Percentiles rank a stretch among this genome's conserved stretches.
phyloP scores from a whole-genome alignment of 1,284 basidiomycete genomes.

The Moesziomyces antarcticus region DNA sequence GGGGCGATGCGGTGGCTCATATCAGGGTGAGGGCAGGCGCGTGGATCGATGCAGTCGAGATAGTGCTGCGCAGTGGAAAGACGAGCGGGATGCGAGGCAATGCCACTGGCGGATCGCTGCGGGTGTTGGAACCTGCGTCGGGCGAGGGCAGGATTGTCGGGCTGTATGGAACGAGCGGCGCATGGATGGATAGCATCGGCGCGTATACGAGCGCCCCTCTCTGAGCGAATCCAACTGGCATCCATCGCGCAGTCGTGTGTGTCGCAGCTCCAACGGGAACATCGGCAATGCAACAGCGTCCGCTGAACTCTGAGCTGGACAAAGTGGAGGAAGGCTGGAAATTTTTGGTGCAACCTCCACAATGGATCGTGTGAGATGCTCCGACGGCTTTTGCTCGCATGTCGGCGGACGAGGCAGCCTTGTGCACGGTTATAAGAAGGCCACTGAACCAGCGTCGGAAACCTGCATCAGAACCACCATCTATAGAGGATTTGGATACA shows the following conservation, averaged over 20 bases:
- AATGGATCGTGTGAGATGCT: too few relatives aligned
- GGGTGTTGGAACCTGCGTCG: constrained; percentile 28
- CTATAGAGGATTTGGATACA: not conserved
- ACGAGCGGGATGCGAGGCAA: constrained; percentile 42
- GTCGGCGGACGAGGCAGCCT: too few relatives aligned
- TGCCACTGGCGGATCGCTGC: constrained; percentile 22
- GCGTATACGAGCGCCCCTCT: constrained; percentile 10
- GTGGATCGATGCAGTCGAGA: constrained; percentile 49
- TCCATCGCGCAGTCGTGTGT: too few relatives aligned
- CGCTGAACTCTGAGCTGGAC: too few relatives aligned
- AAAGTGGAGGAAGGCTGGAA: too few relatives aligned
- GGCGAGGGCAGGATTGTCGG: constrained; percentile 27
- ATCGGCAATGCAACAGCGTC: too few relatives aligned
- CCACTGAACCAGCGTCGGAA: too few relatives aligned
- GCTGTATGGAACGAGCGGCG: constrained; percentile 29
- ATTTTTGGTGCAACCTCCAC: too few relatives aligned
- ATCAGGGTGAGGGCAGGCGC: constrained; percentile 35
- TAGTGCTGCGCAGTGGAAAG: constrained; percentile 29
- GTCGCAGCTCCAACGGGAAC: too few relatives aligned
- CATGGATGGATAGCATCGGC: constrained; percentile 39
- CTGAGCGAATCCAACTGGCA: not conserved
- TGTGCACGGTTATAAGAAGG: too few relatives aligned
- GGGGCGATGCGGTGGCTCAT: constrained; percentile 18
- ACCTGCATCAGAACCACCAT: too few relatives aligned
- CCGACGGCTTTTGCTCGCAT: too few relatives aligned